Conservation (phyloP, 1,284 basidiomycete genomes). For the Melampsora larici-populina region DNA sequence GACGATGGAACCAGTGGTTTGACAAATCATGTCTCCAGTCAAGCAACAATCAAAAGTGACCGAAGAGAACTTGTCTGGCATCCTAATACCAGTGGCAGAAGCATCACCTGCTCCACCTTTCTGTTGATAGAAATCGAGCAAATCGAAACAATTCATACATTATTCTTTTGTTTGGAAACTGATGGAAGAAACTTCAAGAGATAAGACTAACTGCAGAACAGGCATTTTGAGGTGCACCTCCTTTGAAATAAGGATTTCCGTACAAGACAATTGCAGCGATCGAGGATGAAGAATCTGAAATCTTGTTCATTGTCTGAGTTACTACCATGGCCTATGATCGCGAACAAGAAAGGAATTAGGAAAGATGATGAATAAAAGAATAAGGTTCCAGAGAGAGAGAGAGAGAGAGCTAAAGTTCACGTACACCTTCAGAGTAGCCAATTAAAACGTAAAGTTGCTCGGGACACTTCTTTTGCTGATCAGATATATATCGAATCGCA, state of each 20-base stretch:
- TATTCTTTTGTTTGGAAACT: background rate
- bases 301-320: too few species aligned
- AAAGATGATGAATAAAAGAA: background rate
- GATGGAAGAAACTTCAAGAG: background rate
- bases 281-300: background rate
- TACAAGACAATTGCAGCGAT: constrained; percentile 14
- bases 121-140: background rate
- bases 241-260: constrained; percentile 30
- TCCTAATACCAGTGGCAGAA: background rate
- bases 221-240: constrained; percentile 11
- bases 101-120: background rate
- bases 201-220: constrained; percentile 15
- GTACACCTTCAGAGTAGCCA: constrained; percentile 40
- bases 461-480: constrained; percentile 2
- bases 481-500: background rate
- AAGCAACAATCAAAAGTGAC: constrained; percentile 10
- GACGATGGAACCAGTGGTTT: background rate
- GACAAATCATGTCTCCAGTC: constrained; percentile 18
- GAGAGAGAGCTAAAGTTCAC: background rate
- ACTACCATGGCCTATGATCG: constrained; percentile 22
- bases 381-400: background rate
- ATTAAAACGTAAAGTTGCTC: constrained; percentile 27
- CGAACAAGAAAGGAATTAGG: background rate
- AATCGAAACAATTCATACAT: background rate
- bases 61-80: background rate